A percentile compares a stretch with the other conserved stretches of the same genome.
Conservation (phyloP, 1,284 basidiomycete genomes). For the Leccinum proliferum region DNA sequence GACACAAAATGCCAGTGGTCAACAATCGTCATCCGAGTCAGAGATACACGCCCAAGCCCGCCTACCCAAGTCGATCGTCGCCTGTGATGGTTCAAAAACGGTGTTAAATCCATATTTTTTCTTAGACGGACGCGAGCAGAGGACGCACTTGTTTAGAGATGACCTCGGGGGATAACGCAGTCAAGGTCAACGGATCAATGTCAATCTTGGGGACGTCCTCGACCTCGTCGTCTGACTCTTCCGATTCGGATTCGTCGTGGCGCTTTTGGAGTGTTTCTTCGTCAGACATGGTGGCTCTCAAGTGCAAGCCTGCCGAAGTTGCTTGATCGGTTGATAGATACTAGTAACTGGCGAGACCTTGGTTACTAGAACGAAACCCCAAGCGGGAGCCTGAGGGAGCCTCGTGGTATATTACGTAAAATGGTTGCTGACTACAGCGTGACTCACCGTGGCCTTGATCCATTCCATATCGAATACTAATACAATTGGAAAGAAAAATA, state of each 20-base stretch:
- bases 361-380: slow-evolving; percentile 14
- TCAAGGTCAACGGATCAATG: slow-evolving; percentile 77
- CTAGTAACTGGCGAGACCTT: slow-evolving; percentile 3
- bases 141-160: slow-evolving; percentile 91
- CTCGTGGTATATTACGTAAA: slow-evolving; percentile 12
- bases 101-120: background rate
- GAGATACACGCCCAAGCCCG: background rate
- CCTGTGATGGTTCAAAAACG: slow-evolving; percentile 36
- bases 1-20: background rate
- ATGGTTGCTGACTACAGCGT: background rate
- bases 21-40: background rate
- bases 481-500: too few species aligned
- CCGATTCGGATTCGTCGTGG: slow-evolving; percentile 66
- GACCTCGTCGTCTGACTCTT: slow-evolving; percentile 53
- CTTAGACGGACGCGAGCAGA: background rate
- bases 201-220: slow-evolving; percentile 57
- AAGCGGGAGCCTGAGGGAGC: background rate
- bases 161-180: slow-evolving; percentile 92
- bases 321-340: slow-evolving; percentile 14
- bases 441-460: too few species aligned
- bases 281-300: slow-evolving; percentile 41
- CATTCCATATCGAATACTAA: too few species aligned
- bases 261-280: slow-evolving; percentile 60
- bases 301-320: slow-evolving; percentile 1
- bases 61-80: slow-evolving; percentile 81